Conservation (phyloP, 2,329 filamentous ascomycete species). For the Neophaeococcomyces mojaviensis region DNA sequence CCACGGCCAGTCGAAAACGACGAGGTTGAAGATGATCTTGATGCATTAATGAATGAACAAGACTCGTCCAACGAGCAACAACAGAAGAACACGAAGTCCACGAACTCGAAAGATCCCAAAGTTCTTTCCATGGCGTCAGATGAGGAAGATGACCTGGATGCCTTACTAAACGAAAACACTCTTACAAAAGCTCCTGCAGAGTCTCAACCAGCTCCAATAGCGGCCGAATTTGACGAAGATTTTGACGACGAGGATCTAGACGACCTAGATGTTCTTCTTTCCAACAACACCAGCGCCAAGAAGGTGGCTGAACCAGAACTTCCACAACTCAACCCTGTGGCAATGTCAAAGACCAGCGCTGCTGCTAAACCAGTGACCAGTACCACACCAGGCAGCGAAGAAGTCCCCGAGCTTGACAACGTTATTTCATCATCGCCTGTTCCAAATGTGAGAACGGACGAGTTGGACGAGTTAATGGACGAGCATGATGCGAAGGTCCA, state of each 20-base stretch:
- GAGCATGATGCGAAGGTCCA: conserved; percentile 2
- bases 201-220: neutral
- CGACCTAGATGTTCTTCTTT: conserved; percentile 11
- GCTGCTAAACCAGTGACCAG: conserved; percentile 7
- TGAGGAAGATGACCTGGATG: conserved; percentile 5
- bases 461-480: conserved; percentile 6
- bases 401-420: conserved; percentile 3
- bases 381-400: conserved; percentile 2
- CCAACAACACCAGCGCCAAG: neutral
- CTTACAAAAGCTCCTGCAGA: neutral
- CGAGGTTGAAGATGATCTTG: conserved; percentile 6
- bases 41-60: neutral
- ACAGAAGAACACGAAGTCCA: neutral
- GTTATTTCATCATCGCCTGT: conserved; percentile 3
- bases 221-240: conserved; percentile 7
- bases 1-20: neutral
- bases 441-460: conserved; percentile 5
- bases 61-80: neutral
- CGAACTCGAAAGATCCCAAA: neutral
- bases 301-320: conserved; percentile 1
- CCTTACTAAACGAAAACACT: conserved; percentile 1
- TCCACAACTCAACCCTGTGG: conserved; percentile 1
- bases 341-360: conserved; percentile 9
- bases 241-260: conserved; percentile 13
- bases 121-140: neutral